Conservation (phyloP, 352 stramenopile species). For the Peronospora farinosa region DNA sequence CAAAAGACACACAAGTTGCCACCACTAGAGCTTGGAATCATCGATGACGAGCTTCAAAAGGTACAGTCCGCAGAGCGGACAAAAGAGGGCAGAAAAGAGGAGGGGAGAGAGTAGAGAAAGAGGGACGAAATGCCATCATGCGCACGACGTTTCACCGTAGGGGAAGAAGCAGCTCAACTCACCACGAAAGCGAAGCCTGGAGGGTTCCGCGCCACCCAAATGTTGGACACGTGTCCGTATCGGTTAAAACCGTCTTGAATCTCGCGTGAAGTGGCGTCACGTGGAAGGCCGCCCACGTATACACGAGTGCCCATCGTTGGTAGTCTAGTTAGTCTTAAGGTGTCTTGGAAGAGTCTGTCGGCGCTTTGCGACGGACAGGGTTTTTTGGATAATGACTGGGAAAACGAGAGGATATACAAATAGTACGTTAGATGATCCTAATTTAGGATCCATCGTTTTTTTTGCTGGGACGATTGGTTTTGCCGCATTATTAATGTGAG, state of each 20-base stretch:
- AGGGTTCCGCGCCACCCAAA: conserved; percentile 84
- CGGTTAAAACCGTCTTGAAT: conserved; percentile 77
- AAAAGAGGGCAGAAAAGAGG: neutral
- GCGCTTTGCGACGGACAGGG: conserved; percentile 14
- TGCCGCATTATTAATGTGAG: conserved; percentile 2
- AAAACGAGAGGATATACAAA: neutral
- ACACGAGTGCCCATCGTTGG: conserved; percentile 76
- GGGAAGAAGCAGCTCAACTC: conserved; percentile 43
- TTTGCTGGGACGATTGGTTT: conserved; percentile 14
- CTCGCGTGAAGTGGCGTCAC: conserved; percentile 73
- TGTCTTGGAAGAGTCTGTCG: neutral
- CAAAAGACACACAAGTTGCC: conserved; percentile 12
- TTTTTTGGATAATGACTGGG: no score
- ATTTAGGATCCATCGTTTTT: neutral
- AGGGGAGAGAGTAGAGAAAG: conserved; percentile 11
- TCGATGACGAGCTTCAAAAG: neutral
- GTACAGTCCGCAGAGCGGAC: neutral
- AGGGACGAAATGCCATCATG: conserved; percentile 32
- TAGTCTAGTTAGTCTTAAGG: no score
- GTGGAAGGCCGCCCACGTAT: conserved; percentile 77
- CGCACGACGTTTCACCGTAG: conserved; percentile 12
- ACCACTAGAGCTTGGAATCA: conserved; percentile 11
- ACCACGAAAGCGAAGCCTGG: conserved; percentile 87
- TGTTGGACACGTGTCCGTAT: conserved; percentile 82
- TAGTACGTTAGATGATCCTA: neutral